Conservation (phyloP, 106 monocot species). For the Acorus calamus region DNA sequence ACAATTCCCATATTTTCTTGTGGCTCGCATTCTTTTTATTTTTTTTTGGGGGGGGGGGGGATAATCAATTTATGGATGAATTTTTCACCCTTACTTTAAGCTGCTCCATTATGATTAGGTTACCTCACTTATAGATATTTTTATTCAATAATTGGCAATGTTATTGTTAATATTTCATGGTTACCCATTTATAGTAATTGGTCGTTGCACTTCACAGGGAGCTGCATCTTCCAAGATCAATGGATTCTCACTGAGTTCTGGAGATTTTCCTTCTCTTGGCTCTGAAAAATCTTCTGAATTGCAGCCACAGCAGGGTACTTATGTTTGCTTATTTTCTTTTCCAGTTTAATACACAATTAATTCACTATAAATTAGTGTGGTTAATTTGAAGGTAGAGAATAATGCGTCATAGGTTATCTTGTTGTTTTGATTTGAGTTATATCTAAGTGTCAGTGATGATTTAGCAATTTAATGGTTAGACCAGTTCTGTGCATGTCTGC, state of each 20-base stretch:
- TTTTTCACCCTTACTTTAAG: too few relatives aligned
- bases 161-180: not conserved
- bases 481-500: too few relatives aligned
- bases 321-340: not conserved
- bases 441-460: too few relatives aligned
- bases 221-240: conserved; percentile 22
- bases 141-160: not conserved
- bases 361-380: too few relatives aligned
- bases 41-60: too few relatives aligned
- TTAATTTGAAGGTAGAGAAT: too few relatives aligned
- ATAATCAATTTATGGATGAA: too few relatives aligned
- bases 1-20: not conserved
- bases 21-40: not conserved
- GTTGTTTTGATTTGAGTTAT: too few relatives aligned
- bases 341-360: not conserved
- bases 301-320: conserved; percentile 41
- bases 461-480: too few relatives aligned
- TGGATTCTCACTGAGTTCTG: conserved; percentile 68
- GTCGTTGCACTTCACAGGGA: conserved; percentile 20
- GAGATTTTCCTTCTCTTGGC: conserved; percentile 90
- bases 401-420: too few relatives aligned
- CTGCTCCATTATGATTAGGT: too few relatives aligned
- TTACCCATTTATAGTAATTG: not conserved
- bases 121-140: too few relatives aligned
- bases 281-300: conserved; percentile 56